Evolutionary conservation across 805 yeast species (phyloP).

Genomic region (Blastobotrys mokoenaii): DNA sequence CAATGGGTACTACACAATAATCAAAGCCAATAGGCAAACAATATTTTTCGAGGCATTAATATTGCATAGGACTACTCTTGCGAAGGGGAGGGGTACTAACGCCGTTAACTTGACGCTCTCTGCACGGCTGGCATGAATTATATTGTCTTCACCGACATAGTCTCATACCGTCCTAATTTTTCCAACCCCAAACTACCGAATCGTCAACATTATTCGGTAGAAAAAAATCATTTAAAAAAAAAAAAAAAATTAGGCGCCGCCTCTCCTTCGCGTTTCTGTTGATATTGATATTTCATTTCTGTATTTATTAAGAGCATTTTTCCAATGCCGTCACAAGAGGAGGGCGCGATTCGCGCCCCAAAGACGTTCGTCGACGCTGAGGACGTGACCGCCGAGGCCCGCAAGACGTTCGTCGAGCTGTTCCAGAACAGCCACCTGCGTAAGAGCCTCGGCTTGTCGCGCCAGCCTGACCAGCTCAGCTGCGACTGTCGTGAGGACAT

Average conservation of each 20-base stretch:
- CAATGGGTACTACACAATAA: too few relatives aligned
- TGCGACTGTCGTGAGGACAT: slow-evolving; percentile 72
- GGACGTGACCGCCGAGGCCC: slow-evolving; percentile 65
- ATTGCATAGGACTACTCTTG: too few relatives aligned
- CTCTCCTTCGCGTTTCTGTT: neutral
- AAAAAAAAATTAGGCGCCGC: neutral
- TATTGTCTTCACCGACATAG: too few relatives aligned
- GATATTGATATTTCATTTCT: neutral
- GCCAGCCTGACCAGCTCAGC: slow-evolving; percentile 75
- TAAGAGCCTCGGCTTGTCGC: slow-evolving; percentile 59
- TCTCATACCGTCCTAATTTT: too few relatives aligned
- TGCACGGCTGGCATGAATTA: neutral
- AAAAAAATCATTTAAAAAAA: too few relatives aligned
- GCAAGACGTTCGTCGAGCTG: slow-evolving; percentile 45
- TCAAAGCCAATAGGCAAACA: too few relatives aligned
- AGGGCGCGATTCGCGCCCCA: neutral
- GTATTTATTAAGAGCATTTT: neutral
- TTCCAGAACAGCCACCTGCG: slow-evolving; percentile 51
- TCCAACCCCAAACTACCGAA: neutral
- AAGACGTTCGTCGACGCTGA: slow-evolving; percentile 23
- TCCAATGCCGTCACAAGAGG: neutral
- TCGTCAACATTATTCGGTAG: too few relatives aligned
- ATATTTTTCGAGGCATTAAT: too few relatives aligned
- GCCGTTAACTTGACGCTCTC: too few relatives aligned
- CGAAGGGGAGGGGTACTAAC: too few relatives aligned